These are phyloP conservation scores for Neofusicoccum parvum DNA, from an alignment of 2,329 filamentous ascomycete species.

Conservation along the genomic window DNA sequence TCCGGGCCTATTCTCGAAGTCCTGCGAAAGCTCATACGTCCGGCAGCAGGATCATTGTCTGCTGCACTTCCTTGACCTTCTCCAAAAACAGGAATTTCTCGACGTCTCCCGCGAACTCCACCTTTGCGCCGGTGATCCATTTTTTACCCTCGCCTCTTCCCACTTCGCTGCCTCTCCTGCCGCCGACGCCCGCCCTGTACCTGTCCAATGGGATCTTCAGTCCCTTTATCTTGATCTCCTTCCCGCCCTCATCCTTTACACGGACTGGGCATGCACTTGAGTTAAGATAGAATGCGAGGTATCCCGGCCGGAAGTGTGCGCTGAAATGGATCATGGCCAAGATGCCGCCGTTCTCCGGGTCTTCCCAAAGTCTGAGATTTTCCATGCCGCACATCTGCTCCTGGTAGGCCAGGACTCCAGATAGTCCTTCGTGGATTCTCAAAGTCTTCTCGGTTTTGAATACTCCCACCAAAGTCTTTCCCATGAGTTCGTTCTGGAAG, in stretches of 20 bases:
- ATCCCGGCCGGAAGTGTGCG: conserved; percentile 46
- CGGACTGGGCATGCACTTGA: conserved; percentile 38
- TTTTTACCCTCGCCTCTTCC: conserved; percentile 38
- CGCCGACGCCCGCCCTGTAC: conserved; percentile 4
- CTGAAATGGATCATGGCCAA: conserved; percentile 49
- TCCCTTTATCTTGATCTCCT: conserved; percentile 46
- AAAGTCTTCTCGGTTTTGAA: conserved; percentile 48
- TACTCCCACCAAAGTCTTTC: conserved; percentile 45
- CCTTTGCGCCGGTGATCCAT: conserved; percentile 44
- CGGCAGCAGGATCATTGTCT: conserved; percentile 41
- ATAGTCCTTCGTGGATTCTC: conserved; percentile 47
- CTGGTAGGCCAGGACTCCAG: conserved; percentile 45
- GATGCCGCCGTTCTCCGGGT: conserved; percentile 45
- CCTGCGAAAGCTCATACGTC: conserved; percentile 28
- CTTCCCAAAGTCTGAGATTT: conserved; percentile 50
- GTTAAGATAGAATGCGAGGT: conserved; percentile 50
- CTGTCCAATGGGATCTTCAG: conserved; percentile 39
- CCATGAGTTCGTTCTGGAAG: conserved; percentile 52
- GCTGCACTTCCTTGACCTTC: conserved; percentile 42
- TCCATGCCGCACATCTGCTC: conserved; percentile 54
- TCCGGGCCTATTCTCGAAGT: conserved; percentile 27
- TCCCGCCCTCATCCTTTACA: conserved; percentile 44
- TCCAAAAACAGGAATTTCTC: conserved; percentile 45
- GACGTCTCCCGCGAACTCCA: conserved; percentile 47
- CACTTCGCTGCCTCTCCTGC: conserved; percentile 3